These are phyloP conservation scores for Phialophora tarda DNA, from an alignment of 2,329 filamentous ascomycete species.

Conservation along the genomic window DNA sequence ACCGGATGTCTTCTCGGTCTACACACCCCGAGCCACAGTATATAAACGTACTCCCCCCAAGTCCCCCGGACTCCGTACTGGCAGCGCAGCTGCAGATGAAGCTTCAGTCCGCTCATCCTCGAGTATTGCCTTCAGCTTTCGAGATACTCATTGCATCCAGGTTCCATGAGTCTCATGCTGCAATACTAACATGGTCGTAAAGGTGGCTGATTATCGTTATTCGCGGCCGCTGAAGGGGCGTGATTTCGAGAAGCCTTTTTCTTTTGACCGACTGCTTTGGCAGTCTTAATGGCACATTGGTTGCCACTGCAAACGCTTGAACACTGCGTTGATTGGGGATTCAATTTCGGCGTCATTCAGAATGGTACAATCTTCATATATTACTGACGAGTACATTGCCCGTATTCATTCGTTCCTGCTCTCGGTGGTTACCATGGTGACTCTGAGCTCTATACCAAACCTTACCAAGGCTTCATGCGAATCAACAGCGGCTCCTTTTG, in stretches of 20 bases:
- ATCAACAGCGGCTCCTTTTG: slow-evolving; percentile 23
- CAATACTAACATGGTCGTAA: too few relatives aligned
- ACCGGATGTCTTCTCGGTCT: too few relatives aligned
- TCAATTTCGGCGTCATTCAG: neutral
- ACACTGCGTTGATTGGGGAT: neutral
- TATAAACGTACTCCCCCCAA: too few relatives aligned
- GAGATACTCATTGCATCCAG: too few relatives aligned
- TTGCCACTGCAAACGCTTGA: neutral
- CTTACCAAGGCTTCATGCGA: slow-evolving; percentile 5
- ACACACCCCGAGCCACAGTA: too few relatives aligned
- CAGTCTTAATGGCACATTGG: neutral
- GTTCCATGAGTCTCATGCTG: too few relatives aligned
- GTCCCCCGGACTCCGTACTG: too few relatives aligned
- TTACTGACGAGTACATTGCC: neutral
- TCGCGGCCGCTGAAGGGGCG: neutral
- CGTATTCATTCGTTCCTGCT: too few relatives aligned
- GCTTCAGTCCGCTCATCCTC: too few relatives aligned
- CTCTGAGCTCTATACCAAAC: neutral
- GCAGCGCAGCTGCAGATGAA: too few relatives aligned
- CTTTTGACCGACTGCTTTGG: too few relatives aligned
- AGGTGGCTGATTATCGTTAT: neutral
- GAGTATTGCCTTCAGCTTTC: too few relatives aligned
- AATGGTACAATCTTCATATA: neutral
- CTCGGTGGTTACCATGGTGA: neutral
- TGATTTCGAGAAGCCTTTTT: neutral